Base-by-base conservation (phyloP, 208 protist species). In the Trichomonas gallinae region DNA sequence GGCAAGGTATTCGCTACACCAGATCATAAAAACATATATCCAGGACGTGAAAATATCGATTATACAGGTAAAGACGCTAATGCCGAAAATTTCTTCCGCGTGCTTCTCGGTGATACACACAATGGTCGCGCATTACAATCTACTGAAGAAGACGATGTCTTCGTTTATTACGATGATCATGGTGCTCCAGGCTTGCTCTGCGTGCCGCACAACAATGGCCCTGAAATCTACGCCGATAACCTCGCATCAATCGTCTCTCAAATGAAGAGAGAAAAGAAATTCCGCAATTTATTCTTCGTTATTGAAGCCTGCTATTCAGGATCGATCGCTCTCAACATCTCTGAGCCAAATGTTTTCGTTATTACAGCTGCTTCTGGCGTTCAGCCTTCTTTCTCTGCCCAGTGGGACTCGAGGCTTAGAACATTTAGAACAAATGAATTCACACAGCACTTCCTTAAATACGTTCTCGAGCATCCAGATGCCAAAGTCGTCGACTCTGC, bases 231-330 rank as follows among this genome's bases (percentile, higher is more conserved):
- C 42, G 83, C 83, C n/a, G 83, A 89, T 89, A n/a, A 89, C 17
- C 10, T 89, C 17, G 40, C 23, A 0, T 44, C 23, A 17, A 31
- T 46, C n/a, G 9, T 89, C 31, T 31, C 23, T 8, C n/a, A 89
- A 46, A 89, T 89, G 83, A 44, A 44, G 17, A 46, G 48, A 17
- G 17, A 89, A 8, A 44, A 48, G 34, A 89, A 89, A 89, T 89
- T 89, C 34, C 23, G 44, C 3, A 93, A 38, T 9, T 17, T 48
- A 36, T 51, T 93, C 87, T 93, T 93, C 44, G 87, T 93, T 51
- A 93, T 93, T 93, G 87, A 93, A 93, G 87, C 87, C 21, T 93
- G 87, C 31, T 93, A 93, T 38, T 93, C 87, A 15, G 87, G 87
- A n/a, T 93, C 87, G 6, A 26, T 93, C 46, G 87, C 44, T 17